These are phyloP conservation scores for Lactarius hengduanensis DNA, from an alignment of 768 basidiomycete species.

Conservation along the genomic window DNA sequence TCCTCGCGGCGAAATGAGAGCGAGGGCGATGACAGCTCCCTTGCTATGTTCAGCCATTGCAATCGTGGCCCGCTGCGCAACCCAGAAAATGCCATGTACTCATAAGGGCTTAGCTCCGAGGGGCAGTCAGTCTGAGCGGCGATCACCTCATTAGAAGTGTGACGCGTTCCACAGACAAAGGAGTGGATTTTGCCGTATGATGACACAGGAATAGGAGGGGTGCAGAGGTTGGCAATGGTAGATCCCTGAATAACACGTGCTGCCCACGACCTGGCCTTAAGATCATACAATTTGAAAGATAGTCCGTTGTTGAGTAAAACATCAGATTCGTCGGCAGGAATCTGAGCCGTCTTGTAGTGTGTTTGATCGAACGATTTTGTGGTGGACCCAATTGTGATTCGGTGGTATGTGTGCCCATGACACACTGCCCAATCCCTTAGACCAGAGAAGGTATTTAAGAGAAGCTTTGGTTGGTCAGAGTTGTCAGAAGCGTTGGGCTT, in stretches of 20 bases:
- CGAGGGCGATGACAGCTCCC: constrained; percentile 40
- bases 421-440: background rate
- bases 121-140: constrained; percentile 43
- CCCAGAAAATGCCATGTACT: constrained; percentile 45
- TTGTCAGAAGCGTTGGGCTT: background rate
- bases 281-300: background rate
- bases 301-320: background rate
- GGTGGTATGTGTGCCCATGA: background rate
- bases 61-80: constrained; percentile 45
- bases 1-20: constrained; percentile 42
- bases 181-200: background rate
- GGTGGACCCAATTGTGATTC: background rate
- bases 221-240: background rate
- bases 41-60: constrained; percentile 38
- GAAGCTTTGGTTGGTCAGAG: background rate
- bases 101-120: constrained; percentile 42
- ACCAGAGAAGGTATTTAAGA: constrained; percentile 4
- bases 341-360: background rate
- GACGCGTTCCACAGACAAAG: background rate
- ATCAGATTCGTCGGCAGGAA: background rate
- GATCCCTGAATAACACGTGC: background rate
- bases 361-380: background rate
- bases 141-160: constrained; percentile 43
- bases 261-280: background rate
- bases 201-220: background rate